These are phyloP conservation scores for Xylaria sp. DNA, from an alignment of 2,329 filamentous ascomycete genomes.

Conservation along the genomic window DNA sequence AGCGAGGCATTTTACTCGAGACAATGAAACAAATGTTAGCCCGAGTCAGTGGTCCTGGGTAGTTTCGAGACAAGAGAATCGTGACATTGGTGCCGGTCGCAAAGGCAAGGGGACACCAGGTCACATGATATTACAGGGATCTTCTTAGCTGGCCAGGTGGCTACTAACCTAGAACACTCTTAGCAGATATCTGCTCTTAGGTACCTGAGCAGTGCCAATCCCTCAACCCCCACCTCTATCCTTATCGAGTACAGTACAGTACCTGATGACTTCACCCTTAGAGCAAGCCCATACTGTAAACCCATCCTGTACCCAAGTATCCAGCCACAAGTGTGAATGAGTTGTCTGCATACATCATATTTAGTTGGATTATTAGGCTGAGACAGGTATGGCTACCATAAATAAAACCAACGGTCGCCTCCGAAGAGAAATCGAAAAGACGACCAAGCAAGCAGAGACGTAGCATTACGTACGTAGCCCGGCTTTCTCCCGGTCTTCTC, in stretches of 20 bases:
- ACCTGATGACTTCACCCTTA: slow-evolving; percentile 7
- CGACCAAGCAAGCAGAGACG: background rate
- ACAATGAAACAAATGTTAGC: slow-evolving; percentile 32
- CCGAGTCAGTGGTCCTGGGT: slow-evolving; percentile 35
- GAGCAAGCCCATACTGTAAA: slow-evolving; percentile 19
- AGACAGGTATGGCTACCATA: background rate
- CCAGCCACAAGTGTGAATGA: slow-evolving; percentile 10
- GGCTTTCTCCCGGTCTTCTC: no score
- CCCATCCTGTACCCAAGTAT: background rate
- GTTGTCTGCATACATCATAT: background rate
- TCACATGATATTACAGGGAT: slow-evolving; percentile 37
- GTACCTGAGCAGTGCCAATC: no score
- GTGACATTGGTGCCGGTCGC: slow-evolving; percentile 29
- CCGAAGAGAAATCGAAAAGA: background rate
- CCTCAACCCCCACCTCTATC: slow-evolving; percentile 9
- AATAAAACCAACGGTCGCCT: background rate
- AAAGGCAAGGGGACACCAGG: slow-evolving; percentile 24
- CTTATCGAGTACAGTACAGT: background rate
- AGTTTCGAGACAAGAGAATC: slow-evolving; percentile 32
- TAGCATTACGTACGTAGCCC: background rate
- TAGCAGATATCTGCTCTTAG: no score
- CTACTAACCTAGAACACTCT: background rate
- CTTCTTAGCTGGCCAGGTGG: background rate
- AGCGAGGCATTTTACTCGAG: slow-evolving; percentile 30
- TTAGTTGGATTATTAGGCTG: background rate